A percentile compares a stretch with the other conserved stretches of the same genome.
These are phyloP conservation scores for Pseudogymnoascus verrucosus DNA, from an alignment of 2,329 filamentous ascomycete species.

Conservation along the genomic window DNA sequence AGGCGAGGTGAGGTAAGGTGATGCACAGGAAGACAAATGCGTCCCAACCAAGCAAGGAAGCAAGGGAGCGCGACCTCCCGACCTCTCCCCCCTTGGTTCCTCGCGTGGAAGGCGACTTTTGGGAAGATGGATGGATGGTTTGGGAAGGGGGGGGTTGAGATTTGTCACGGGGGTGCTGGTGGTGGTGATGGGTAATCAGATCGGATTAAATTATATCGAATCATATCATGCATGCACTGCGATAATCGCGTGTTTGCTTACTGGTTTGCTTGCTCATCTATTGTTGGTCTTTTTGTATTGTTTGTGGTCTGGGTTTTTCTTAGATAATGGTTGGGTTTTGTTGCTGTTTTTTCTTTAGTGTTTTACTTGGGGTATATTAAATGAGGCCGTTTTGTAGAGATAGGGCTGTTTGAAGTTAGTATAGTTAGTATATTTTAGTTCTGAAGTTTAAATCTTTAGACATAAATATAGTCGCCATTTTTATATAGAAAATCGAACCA, in stretches of 20 bases:
- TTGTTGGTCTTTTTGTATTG: background rate
- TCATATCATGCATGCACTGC: background rate
- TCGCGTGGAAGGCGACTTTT: background rate
- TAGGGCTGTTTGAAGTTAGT: background rate
- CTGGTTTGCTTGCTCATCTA: background rate
- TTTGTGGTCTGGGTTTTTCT: background rate
- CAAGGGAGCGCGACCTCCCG: background rate
- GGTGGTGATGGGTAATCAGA: background rate
- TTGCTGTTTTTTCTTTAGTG: background rate
- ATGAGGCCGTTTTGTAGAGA: background rate
- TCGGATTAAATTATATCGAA: background rate
- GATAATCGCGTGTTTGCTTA: background rate
- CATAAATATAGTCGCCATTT: background rate
- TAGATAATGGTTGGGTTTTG: background rate
- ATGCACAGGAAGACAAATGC: background rate
- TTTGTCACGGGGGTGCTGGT: background rate
- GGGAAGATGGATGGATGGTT: background rate
- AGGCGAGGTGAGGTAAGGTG: background rate
- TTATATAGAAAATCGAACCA: background rate
- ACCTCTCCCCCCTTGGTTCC: background rate
- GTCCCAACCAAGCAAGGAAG: background rate
- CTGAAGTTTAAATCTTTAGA: background rate
- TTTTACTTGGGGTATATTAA: background rate
- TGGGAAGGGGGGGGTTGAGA: background rate
- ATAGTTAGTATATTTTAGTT: background rate